Evolutionary conservation across 768 basidiomycete genomes (phyloP).

Genomic region (Mycena kentingensis): DNA sequence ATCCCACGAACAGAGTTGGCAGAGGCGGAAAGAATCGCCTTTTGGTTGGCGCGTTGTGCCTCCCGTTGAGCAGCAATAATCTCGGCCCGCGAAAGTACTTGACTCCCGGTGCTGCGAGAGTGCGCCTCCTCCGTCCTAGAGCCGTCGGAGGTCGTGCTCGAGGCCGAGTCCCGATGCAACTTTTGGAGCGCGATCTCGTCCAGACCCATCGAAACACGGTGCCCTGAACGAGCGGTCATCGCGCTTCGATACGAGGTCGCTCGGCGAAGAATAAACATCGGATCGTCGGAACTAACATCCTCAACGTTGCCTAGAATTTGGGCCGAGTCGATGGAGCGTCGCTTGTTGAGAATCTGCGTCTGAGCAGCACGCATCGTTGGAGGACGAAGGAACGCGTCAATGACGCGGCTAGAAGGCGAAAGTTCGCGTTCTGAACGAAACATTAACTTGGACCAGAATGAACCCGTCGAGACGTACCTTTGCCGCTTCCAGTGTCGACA

Average conservation of each 20-base stretch:
- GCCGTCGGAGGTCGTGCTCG: constrained; percentile 59
- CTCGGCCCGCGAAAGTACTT: constrained; percentile 68
- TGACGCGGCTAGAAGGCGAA: constrained; percentile 75
- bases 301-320: constrained; percentile 68
- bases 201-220: constrained; percentile 72
- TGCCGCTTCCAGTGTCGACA: constrained; percentile 52
- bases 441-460: constrained; percentile 5
- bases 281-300: constrained; percentile 82
- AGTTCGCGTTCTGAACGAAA: constrained; percentile 68
- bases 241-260: constrained; percentile 73
- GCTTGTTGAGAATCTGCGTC: constrained; percentile 62
- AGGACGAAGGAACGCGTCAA: constrained; percentile 79
- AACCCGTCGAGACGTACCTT: constrained; percentile 52
- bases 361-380: constrained; percentile 70
- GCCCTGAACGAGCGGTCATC: constrained; percentile 47
- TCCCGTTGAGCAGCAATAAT: constrained; percentile 94
- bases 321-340: constrained; percentile 84
- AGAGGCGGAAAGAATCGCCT: constrained; percentile 79
- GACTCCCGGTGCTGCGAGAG: neutral
- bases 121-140: constrained; percentile 25
- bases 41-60: constrained; percentile 81
- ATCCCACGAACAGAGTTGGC: constrained; percentile 84
- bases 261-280: constrained; percentile 86
- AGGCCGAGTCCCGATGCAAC: constrained; percentile 66
- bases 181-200: constrained; percentile 83